phyloP scores from a whole-genome alignment of 768 basidiomycete genomes.

The Mycena belliarum region DNA sequence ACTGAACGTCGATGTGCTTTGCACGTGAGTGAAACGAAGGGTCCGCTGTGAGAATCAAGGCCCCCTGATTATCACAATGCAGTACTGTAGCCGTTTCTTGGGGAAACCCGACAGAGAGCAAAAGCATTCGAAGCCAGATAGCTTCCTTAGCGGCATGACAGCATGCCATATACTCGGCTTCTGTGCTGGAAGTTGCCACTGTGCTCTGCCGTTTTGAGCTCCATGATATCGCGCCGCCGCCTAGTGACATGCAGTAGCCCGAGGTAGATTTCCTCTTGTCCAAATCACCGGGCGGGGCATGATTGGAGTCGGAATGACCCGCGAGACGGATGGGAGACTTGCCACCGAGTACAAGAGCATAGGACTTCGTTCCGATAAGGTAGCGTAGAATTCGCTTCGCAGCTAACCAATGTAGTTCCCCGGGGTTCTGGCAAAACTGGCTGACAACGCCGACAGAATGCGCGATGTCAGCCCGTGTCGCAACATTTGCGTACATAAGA shows the following conservation, averaged over 20 bases:
- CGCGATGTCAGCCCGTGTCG: constrained; percentile 23
- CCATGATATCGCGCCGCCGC: constrained; percentile 2
- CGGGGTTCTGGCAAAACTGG: constrained; percentile 23
- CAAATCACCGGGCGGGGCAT: neutral
- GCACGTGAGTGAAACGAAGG: constrained; percentile 28
- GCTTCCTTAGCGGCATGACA: constrained; percentile 23
- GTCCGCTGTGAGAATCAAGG: constrained; percentile 25
- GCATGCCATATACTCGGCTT: constrained; percentile 30
- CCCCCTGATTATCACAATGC: constrained; percentile 29
- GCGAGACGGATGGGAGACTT: neutral
- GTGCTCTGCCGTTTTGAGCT: constrained; percentile 25
- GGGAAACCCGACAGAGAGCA: neutral
- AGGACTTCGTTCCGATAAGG: constrained; percentile 28
- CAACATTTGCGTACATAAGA: neutral
- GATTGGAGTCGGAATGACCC: constrained; percentile 4
- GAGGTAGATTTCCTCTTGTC: constrained; percentile 7
- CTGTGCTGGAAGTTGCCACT: constrained; percentile 20
- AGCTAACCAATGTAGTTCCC: constrained; percentile 30
- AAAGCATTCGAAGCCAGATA: constrained; percentile 19
- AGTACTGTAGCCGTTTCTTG: neutral
- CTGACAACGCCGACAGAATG: constrained; percentile 16
- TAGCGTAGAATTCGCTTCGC: constrained; percentile 33
- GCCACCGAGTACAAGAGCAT: neutral
- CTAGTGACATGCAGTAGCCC: neutral
- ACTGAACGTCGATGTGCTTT: constrained; percentile 35